phyloP scores from a whole-genome alignment of 208 protist species.

The Leishmania amazonensis region DNA sequence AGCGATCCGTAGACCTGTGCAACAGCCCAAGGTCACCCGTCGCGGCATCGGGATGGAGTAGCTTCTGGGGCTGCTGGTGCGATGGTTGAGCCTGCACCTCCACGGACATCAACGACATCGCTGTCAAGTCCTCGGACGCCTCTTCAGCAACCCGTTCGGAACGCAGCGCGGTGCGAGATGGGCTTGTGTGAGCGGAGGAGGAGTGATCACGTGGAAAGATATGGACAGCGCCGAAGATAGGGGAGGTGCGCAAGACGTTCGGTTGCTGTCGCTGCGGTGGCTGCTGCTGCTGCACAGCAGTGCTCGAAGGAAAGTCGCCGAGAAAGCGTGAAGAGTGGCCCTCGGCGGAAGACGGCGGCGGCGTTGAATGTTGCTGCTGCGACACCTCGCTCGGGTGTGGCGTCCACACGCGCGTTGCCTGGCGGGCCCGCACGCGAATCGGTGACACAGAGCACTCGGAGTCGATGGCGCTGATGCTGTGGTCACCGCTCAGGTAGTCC shows the following conservation, averaged over 20 bases:
- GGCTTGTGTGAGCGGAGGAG: neutral
- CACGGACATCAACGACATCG: neutral
- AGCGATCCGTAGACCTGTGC: neutral
- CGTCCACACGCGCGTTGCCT: conserved; percentile 31
- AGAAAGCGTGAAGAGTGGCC: neutral
- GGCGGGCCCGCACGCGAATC: conserved; percentile 5
- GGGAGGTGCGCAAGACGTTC: neutral
- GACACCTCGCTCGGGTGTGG: conserved; percentile 18
- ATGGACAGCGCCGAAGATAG: neutral
- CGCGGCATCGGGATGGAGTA: neutral
- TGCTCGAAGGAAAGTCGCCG: neutral
- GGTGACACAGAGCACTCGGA: conserved; percentile 23
- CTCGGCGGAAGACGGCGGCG: neutral
- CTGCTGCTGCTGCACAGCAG: neutral
- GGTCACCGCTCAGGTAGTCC: neutral
- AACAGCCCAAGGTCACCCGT: neutral
- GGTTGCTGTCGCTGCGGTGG: neutral
- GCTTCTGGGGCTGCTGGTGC: neutral
- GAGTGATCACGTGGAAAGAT: neutral
- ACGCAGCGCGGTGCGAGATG: neutral
- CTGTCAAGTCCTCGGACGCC: neutral
- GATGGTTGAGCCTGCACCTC: neutral
- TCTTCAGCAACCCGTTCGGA: neutral
- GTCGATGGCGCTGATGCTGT: neutral
- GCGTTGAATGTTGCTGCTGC: neutral